Conservation (phyloP, 345 rosid species). For the Theobroma cacao region DNA sequence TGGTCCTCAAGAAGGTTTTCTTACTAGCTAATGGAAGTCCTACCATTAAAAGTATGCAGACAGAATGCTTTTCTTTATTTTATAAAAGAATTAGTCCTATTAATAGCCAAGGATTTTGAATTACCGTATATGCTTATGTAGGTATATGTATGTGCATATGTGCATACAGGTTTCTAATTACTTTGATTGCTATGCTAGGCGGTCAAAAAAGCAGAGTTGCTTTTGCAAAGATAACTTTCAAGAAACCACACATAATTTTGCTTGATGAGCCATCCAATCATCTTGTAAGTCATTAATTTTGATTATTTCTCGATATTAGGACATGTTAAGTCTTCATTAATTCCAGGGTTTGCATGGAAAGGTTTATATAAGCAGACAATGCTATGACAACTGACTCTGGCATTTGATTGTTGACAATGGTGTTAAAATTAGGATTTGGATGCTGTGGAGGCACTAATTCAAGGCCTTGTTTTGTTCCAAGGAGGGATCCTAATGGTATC, state of each 20-base stretch:
- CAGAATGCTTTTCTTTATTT: not conserved
- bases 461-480: conserved; percentile 95
- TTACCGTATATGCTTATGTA: not conserved
- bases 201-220: conserved; percentile 99
- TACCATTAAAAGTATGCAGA: conserved; percentile 4
- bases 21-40: not conserved
- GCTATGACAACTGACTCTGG: not conserved
- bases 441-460: conserved; percentile 98
- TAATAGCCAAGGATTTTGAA: not conserved
- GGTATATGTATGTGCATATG: not conserved
- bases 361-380: not conserved
- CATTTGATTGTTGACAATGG: conserved; percentile 11
- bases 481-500: conserved; percentile 96
- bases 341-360: not conserved
- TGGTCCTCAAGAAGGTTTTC: not conserved
- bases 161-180: not conserved
- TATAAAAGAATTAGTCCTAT: not conserved
- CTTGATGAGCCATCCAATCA: conserved; percentile 99
- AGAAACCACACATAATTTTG: conserved; percentile 94
- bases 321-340: not conserved
- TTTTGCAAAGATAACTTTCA: conserved; percentile 96
- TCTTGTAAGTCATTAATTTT: conserved; percentile 70
- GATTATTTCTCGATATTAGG: not conserved
- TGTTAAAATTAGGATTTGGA: conserved; percentile 71
- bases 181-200: conserved; percentile 44